Evolutionary conservation across 2,329 filamentous ascomycete species (phyloP).

Genomic region (Scleromitrula shiraiana): DNA sequence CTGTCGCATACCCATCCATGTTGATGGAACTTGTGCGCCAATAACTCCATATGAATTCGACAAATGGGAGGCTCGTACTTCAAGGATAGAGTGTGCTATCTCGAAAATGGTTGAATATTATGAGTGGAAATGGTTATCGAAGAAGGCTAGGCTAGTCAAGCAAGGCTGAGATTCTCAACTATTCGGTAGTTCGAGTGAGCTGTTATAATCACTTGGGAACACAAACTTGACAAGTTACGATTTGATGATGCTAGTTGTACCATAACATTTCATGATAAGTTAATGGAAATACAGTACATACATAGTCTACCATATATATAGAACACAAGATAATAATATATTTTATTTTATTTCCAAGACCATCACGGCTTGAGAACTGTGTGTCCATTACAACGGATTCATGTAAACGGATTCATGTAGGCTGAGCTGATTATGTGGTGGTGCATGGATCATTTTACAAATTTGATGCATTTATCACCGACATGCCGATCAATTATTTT

Average conservation of each 20-base stretch:
- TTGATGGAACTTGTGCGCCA: slow-evolving; percentile 11
- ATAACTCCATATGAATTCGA: slow-evolving; percentile 25
- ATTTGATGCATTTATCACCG: background rate
- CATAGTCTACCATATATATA: too few relatives aligned
- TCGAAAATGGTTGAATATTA: background rate
- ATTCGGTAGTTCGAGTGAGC: too few relatives aligned
- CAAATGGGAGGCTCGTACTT: background rate
- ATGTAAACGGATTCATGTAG: too few relatives aligned
- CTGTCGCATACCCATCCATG: slow-evolving; percentile 74
- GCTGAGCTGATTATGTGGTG: background rate
- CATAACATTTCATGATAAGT: too few relatives aligned
- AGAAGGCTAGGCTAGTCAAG: background rate
- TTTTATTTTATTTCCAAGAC: too few relatives aligned
- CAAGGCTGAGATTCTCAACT: slow-evolving; percentile 6
- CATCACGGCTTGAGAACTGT: too few relatives aligned
- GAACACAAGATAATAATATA: too few relatives aligned
- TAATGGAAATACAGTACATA: too few relatives aligned
- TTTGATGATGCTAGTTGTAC: too few relatives aligned
- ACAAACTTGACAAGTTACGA: too few relatives aligned
- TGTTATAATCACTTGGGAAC: too few relatives aligned
- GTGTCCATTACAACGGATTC: too few relatives aligned
- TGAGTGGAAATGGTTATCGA: background rate
- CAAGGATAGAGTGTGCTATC: slow-evolving; percentile 3
- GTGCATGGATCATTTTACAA: slow-evolving; percentile 1
- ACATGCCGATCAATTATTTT: slow-evolving; percentile 5